Base-by-base conservation (phyloP, 345 rosid species). In the Acer saccharum region DNA sequence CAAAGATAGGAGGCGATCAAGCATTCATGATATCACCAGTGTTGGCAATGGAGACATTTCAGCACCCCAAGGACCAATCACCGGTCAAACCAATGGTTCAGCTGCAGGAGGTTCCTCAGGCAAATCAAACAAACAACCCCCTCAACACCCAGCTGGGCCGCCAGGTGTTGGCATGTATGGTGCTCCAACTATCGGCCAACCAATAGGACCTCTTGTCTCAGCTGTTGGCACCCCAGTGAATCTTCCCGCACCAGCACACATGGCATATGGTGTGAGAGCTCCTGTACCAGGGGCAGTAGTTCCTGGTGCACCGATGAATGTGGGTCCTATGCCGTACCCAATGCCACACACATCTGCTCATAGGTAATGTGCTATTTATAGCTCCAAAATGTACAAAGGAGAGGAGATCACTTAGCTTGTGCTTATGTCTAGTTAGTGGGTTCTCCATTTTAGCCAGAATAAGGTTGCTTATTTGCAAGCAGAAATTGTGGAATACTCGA, bases 221-320 rank as follows among this genome's bases (percentile, higher is more conserved):
- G 94, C 98, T n/a, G 94, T 95, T 52, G 99, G 99, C 67, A 95
- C 96, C 16, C 98, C 98, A 0, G 94, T 93, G 82, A 95, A 86
- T 81, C 94, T 95, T 77, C 85, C 97, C 14, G 78, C 87, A 57
- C 87, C 93, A 20, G 80, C 90, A 69, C 97, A 90, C 84, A 84
- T 95, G 86, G 89, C 93, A 52, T 95, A 84, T 61, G 96, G 97
- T 16, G 90, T 92, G 58, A 83, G 94, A 83, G 89, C 90, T 74
- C 89, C 93, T 13, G 88, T 88, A 20, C 88, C 92, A 17, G 93
- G 89, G 52, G 79, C 88, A 39, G 86, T 90, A 76, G 91, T 93
- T 81, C 91, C 93, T 61, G 94, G 92, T 71, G 98, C 95, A 25
- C 90, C 94, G 10, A 80, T 93, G 97, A 92, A 81, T 77, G 86